These are phyloP conservation scores for Phytophthora palmivora DNA, from an alignment of 352 stramenopile species.

Conservation along the genomic window DNA sequence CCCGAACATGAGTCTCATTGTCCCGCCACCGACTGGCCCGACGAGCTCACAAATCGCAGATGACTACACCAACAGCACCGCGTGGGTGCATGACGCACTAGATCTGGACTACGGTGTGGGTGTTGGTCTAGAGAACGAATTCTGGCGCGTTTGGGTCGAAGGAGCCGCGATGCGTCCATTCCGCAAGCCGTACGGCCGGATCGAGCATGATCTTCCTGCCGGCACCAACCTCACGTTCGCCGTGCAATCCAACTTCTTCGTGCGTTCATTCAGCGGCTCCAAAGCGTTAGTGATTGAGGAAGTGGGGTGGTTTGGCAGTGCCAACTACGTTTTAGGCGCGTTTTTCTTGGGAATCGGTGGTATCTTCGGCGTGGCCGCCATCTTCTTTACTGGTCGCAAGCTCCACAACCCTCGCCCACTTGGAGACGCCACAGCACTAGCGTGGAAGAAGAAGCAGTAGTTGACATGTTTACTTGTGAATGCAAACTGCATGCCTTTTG, in stretches of 20 bases:
- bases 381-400: conserved; percentile 58
- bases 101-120: conserved; percentile 51
- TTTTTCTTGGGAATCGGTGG: conserved; percentile 66
- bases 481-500: neutral
- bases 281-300: conserved; percentile 78
- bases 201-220: conserved; percentile 57
- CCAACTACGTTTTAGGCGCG: conserved; percentile 58
- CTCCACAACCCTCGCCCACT: conserved; percentile 55
- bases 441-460: conserved; percentile 72
- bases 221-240: conserved; percentile 73
- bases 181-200: conserved; percentile 74
- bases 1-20: conserved; percentile 78
- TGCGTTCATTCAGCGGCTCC: conserved; percentile 64
- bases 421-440: conserved; percentile 56
- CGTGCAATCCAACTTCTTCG: conserved; percentile 85
- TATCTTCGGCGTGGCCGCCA: conserved; percentile 54
- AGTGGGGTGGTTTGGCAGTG: conserved; percentile 72
- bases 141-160: conserved; percentile 82
- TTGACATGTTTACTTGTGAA: neutral
- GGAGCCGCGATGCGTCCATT: conserved; percentile 66
- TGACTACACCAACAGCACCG: conserved; percentile 83
- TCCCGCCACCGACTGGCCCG: conserved; percentile 44
- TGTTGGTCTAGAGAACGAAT: conserved; percentile 73
- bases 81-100: conserved; percentile 66
- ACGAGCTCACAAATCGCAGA: conserved; percentile 44